Evolutionary conservation across 2,329 filamentous ascomycete genomes (phyloP), one percentile per base, ranked within the genome.

Genomic region (Colletotrichum theobromicola): DNA sequence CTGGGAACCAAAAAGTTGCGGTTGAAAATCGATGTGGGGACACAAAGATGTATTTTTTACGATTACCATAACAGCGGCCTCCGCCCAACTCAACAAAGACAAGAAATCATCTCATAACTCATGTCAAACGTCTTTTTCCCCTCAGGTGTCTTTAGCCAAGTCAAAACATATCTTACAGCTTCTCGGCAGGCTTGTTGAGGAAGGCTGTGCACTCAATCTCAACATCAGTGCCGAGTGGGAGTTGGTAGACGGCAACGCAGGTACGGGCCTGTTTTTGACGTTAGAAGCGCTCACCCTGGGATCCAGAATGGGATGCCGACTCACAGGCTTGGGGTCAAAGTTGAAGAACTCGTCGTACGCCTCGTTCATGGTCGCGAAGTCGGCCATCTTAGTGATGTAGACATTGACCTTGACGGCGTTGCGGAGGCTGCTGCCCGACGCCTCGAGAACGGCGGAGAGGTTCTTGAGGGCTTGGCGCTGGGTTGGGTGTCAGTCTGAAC

Each of bases 221-320:
- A 10, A 95, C 91, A 72, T 93, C 90, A 5, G 93, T 93, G 13
- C 90, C 89, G 79, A 93, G 89, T 2, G 93, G 94, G 78, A 95
- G 85, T 81, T 93, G 89, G 83, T 94, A 91, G 15, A 95, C 94
- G 0, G 93, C 93, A 30, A 95, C 93, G 80, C 93, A 95, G 66
- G 91, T 93, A 73, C 93, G 83, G 62, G 83, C 85, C 85, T 87
- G 9, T 34, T 58, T 5, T 42, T n/a, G 42, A 24, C n/a, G 42
- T 74, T 32, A 71, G 30, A 28, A 50, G 13, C 24, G 42, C n/a
- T 50, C 42, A 50, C 42, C 42, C 35, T 16, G 7, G 26, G 10
- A 61, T 30, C 13, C 18, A 21, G 28, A 15, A 26, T 21, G 15
- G 30, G 28, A 16, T 6, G 15, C 35, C 37, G 1, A 81, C 86